Evolutionary conservation across 208 protist species (phyloP).

Genomic region (Strigomonas culicis): DNA sequence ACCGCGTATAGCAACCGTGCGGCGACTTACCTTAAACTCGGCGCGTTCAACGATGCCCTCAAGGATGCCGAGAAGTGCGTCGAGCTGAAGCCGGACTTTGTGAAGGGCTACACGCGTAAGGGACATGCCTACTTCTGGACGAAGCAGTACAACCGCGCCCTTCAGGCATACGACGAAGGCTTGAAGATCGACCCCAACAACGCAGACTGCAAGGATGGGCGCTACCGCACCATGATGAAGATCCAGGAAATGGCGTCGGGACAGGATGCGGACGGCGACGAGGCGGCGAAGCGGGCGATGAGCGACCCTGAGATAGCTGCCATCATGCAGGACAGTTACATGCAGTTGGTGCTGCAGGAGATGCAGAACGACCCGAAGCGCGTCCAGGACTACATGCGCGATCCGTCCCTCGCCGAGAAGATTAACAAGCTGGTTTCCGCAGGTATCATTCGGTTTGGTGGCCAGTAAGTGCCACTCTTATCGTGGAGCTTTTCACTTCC

Average conservation of each 20-base stretch:
- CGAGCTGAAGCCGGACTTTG: constrained; percentile 93
- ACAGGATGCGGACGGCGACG: constrained; percentile 75
- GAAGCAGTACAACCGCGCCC: constrained; percentile 95
- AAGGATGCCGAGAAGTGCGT: constrained; percentile 96
- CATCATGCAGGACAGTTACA: constrained; percentile 92
- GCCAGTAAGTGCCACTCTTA: neutral
- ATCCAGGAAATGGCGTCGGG: constrained; percentile 90
- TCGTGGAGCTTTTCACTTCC: neutral
- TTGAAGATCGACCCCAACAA: constrained; percentile 92
- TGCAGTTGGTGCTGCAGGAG: constrained; percentile 90
- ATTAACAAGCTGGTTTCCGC: constrained; percentile 96
- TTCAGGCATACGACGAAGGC: constrained; percentile 95
- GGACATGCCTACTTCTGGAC: constrained; percentile 91
- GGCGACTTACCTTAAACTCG: constrained; percentile 96
- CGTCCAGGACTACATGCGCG: constrained; percentile 91
- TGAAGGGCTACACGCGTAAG: constrained; percentile 91
- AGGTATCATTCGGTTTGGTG: constrained; percentile 92
- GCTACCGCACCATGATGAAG: constrained; percentile 86
- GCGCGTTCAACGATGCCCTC: constrained; percentile 91
- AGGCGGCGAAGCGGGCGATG: constrained; percentile 88
- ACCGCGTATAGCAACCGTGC: constrained; percentile 95
- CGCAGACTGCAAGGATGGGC: constrained; percentile 86
- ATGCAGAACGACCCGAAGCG: constrained; percentile 88
- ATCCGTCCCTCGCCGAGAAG: constrained; percentile 88
- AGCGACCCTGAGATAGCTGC: constrained; percentile 94